phyloP scores from a whole-genome alignment of 2,329 filamentous ascomycete genomes.

The Microsporum ferrugineum region DNA sequence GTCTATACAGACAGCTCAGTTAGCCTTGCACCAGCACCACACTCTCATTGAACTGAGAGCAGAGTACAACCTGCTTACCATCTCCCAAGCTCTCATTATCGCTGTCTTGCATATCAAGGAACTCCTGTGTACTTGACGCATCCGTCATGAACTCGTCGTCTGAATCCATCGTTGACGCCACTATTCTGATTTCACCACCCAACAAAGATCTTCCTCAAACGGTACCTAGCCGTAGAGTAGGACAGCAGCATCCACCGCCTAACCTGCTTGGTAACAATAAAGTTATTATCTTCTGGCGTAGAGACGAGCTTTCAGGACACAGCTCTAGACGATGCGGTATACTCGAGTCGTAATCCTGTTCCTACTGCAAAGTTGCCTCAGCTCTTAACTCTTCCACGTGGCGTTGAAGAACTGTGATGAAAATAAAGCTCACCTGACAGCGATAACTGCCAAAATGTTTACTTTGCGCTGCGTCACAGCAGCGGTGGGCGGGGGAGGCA shows the following conservation, averaged over 20 bases:
- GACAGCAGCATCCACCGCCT: too few species aligned
- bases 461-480: not conserved
- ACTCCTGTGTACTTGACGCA: slow-evolving; percentile 58
- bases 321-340: not conserved
- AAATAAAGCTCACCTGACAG: not conserved
- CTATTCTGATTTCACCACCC: slow-evolving; percentile 7
- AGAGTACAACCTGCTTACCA: slow-evolving; percentile 19
- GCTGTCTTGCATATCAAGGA: slow-evolving; percentile 56
- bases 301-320: not conserved
- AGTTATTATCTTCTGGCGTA: too few species aligned
- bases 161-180: slow-evolving; percentile 65
- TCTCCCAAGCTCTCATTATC: slow-evolving; percentile 51
- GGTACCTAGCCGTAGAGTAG: not conserved
- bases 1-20: slow-evolving; percentile 26
- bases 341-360: too few species aligned
- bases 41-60: not conserved
- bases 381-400: not conserved
- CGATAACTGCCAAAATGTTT: not conserved
- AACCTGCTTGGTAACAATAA: too few species aligned
- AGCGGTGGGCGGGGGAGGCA: too few species aligned
- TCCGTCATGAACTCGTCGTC: slow-evolving; percentile 89
- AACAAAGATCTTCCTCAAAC: not conserved
- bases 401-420: not conserved
- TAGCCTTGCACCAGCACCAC: not conserved
- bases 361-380: not conserved